phyloP scores from a whole-genome alignment of 208 protist species.

The Leishmania major region DNA sequence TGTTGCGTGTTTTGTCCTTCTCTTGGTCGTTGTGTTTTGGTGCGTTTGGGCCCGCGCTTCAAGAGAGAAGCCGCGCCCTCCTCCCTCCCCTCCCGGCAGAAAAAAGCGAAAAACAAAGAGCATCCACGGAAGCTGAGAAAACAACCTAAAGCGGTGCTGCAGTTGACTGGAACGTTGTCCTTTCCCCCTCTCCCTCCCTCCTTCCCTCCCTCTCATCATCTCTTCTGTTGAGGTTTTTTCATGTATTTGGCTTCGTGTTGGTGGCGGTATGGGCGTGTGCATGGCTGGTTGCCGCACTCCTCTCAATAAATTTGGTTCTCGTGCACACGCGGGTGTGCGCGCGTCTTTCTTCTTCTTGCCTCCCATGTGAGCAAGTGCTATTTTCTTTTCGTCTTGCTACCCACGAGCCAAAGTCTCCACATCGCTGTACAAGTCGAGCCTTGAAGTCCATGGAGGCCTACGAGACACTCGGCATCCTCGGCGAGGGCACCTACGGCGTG shows the following conservation, averaged over 20 bases:
- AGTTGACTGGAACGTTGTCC: neutral
- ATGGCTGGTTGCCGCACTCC: neutral
- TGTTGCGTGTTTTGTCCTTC: neutral
- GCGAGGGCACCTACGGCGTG: conserved; percentile 95
- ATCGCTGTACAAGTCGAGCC: neutral
- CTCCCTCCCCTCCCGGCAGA: neutral
- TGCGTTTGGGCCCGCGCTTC: neutral
- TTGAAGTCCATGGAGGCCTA: conserved; percentile 86
- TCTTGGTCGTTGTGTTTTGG: neutral
- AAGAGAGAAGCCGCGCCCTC: neutral
- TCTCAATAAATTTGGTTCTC: neutral
- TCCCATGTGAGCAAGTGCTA: neutral
- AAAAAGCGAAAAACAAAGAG: neutral
- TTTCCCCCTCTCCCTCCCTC: neutral
- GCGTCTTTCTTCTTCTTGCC: neutral
- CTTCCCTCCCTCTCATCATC: neutral
- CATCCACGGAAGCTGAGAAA: neutral
- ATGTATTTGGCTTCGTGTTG: neutral
- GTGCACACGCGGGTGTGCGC: conserved; percentile 3
- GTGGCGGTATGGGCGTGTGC: neutral
- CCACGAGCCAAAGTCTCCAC: neutral
- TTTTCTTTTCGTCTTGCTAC: neutral
- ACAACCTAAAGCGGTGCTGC: neutral
- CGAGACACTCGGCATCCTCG: conserved; percentile 91
- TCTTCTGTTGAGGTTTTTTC: conserved; percentile 7